phyloP scores from a whole-genome alignment of 345 rosid genomes.

The Melaleuca quinquenervia region DNA sequence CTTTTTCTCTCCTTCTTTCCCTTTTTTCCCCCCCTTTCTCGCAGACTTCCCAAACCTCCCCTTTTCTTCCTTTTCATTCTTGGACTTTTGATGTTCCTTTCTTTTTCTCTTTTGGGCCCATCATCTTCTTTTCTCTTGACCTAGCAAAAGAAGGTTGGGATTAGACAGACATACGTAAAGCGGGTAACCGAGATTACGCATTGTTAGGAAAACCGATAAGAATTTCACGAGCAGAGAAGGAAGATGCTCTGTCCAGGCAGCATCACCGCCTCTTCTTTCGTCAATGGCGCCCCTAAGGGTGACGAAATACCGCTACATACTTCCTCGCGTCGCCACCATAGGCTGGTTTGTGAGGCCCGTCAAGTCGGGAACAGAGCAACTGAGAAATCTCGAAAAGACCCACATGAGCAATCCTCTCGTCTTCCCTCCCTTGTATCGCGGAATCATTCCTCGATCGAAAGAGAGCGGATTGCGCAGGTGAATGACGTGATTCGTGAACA shows the following conservation, averaged over 20 bases:
- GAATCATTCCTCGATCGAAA: neutral
- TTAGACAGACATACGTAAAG: neutral
- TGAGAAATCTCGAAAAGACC: neutral
- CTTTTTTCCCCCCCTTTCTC: too few relatives aligned
- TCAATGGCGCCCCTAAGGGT: neutral
- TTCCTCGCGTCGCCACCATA: neutral
- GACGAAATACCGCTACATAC: neutral
- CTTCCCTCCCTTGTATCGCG: too few relatives aligned
- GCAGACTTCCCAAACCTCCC: too few relatives aligned
- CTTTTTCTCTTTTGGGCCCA: too few relatives aligned
- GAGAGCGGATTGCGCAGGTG: neutral
- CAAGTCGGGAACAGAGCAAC: neutral
- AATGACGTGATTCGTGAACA: neutral
- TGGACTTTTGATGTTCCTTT: too few relatives aligned
- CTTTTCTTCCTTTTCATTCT: too few relatives aligned
- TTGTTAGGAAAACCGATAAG: neutral
- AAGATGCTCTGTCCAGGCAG: neutral
- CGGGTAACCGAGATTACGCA: neutral
- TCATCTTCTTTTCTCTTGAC: too few relatives aligned
- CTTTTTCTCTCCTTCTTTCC: too few relatives aligned
- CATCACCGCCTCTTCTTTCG: neutral
- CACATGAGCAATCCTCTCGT: neutral
- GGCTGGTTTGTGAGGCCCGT: neutral
- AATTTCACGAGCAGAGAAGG: neutral
- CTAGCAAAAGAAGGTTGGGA: too few relatives aligned